A percentile compares a stretch with the other conserved stretches of the same genome.
Conservation (phyloP, 768 basidiomycete species). For the Paxillus ammoniavirescens region DNA sequence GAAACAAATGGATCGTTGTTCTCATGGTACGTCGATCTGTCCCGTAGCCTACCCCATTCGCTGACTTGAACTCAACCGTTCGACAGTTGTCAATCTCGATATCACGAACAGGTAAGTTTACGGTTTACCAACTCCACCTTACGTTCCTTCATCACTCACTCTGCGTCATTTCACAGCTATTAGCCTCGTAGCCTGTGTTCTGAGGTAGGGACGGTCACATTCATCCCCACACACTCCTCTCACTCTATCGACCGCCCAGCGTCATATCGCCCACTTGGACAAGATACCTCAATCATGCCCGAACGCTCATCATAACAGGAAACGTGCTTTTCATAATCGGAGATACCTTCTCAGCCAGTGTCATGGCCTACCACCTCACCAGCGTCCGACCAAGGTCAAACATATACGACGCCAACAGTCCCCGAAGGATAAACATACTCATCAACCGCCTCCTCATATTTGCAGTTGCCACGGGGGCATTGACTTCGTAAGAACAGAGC, state of each 20-base stretch:
- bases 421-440: slow-evolving; percentile 18
- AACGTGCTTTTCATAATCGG: slow-evolving; percentile 26
- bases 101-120: slow-evolving; percentile 20
- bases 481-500: slow-evolving; percentile 20
- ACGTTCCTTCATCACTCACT: background rate
- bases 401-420: background rate
- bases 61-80: background rate
- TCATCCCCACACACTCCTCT: background rate
- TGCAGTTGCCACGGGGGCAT: slow-evolving; percentile 23
- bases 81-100: slow-evolving; percentile 14
- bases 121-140: background rate
- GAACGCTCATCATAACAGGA: slow-evolving; percentile 14
- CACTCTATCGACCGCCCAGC: slow-evolving; percentile 1
- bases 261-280: slow-evolving; percentile 8
- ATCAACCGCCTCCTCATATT: slow-evolving; percentile 24
- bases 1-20: slow-evolving; percentile 10
- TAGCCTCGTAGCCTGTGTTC: slow-evolving; percentile 11
- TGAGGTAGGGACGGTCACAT: slow-evolving; percentile 10
- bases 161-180: slow-evolving; percentile 2
- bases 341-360: slow-evolving; percentile 18
- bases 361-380: slow-evolving; percentile 23
- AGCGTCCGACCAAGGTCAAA: slow-evolving; percentile 12
- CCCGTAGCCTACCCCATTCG: background rate
- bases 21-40: slow-evolving; percentile 16
- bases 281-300: background rate